These are phyloP conservation scores for Oryza rufipogon DNA, from an alignment of 176 grass and related monocot genomes.

Conservation along the genomic window DNA sequence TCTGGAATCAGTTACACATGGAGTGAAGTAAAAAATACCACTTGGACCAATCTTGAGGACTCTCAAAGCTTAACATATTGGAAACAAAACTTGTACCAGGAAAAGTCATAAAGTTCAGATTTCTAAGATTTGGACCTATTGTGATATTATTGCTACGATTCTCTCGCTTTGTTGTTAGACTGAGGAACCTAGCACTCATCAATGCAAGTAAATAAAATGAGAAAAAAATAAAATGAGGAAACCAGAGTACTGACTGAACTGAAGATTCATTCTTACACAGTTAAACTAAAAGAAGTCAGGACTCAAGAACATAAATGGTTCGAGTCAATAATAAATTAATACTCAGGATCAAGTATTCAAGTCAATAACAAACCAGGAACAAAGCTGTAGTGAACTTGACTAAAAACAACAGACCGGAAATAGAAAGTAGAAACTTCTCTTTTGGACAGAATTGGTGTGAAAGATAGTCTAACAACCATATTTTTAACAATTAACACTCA, in stretches of 20 bases:
- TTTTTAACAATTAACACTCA: neutral
- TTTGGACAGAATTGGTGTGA: slow-evolving; percentile 30
- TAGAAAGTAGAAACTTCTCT: neutral
- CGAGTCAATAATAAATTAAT: slow-evolving; percentile 23
- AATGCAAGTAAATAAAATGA: neutral
- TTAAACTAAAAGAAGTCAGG: too few species aligned
- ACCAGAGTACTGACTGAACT: neutral
- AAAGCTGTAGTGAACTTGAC: slow-evolving; percentile 7
- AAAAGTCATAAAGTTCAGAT: neutral
- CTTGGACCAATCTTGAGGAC: neutral
- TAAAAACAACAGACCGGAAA: slow-evolving; percentile 8
- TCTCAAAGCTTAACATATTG: neutral
- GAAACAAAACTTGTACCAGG: neutral
- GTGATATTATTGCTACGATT: neutral
- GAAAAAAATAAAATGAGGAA: neutral
- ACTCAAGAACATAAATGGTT: neutral
- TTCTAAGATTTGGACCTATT: neutral
- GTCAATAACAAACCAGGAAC: slow-evolving; percentile 11
- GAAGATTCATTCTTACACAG: slow-evolving; percentile 24
- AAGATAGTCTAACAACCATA: slow-evolving; percentile 25
- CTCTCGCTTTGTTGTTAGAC: slow-evolving; percentile 3
- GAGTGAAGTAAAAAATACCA: slow-evolving; percentile 19
- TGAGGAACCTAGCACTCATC: neutral
- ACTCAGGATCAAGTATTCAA: slow-evolving; percentile 7
- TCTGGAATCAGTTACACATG: neutral